These are phyloP conservation scores for Elaeis oleifera DNA, from an alignment of 202 grass and related monocot genomes.

Conservation along the genomic window DNA sequence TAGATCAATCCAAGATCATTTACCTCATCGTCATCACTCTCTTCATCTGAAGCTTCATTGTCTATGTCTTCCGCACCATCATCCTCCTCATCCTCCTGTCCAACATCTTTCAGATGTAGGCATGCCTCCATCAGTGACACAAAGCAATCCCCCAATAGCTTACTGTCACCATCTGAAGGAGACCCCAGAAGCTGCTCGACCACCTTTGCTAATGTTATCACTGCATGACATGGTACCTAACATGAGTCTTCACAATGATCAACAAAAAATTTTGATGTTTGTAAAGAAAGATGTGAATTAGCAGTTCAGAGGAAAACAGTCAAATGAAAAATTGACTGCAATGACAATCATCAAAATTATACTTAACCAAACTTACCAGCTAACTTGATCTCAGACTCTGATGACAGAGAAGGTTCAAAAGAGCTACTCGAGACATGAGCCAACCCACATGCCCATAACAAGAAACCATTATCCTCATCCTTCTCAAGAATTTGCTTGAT, in stretches of 20 bases:
- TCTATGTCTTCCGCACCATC: constrained; percentile 20
- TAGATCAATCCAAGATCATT: constrained; percentile 20
- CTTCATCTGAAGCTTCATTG: constrained; percentile 38
- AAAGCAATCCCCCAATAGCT: constrained; percentile 53
- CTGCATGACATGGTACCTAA: constrained; percentile 33
- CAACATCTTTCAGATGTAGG: constrained; percentile 55
- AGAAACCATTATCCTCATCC: constrained; percentile 40
- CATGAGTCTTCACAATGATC: background rate
- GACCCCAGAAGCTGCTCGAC: constrained; percentile 38
- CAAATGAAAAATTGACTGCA: constrained; percentile 3
- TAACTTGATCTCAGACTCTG: constrained; percentile 75
- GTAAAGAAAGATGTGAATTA: background rate
- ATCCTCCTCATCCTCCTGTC: constrained; percentile 35
- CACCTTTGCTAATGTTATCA: constrained; percentile 43
- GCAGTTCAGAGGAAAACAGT: background rate
- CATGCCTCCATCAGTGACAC: constrained; percentile 63
- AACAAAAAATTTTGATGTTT: background rate
- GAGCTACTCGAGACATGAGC: constrained; percentile 49
- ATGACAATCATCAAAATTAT: background rate
- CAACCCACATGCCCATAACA: constrained; percentile 46
- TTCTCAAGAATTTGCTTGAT: constrained; percentile 45
- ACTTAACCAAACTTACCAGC: constrained; percentile 36
- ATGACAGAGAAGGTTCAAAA: constrained; percentile 49
- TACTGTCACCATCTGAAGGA: constrained; percentile 27
- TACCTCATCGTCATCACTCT: constrained; percentile 42